Evolutionary conservation across 192 early-diverging fungal species (phyloP).

Genomic region (Haplosporangium gracile): DNA sequence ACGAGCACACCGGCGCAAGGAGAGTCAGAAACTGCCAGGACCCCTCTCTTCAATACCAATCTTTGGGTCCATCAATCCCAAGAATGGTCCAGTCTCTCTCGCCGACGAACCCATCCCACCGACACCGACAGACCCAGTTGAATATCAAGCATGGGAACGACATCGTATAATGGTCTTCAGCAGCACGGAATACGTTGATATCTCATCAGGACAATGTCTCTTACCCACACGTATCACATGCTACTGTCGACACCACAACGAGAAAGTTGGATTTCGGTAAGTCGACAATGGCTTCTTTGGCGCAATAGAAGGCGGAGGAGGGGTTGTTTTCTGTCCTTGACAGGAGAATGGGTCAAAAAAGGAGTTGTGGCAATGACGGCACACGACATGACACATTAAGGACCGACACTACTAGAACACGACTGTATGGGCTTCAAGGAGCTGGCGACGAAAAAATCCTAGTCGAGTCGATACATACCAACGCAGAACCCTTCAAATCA

Average conservation of each 20-base stretch:
- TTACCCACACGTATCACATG: slow-evolving; percentile 89
- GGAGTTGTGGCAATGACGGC: background rate
- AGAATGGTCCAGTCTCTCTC: slow-evolving; percentile 17
- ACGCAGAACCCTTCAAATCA: background rate
- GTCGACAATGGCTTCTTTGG: background rate
- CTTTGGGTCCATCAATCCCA: slow-evolving; percentile 45
- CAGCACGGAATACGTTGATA: slow-evolving; percentile 49
- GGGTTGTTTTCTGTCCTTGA: background rate
- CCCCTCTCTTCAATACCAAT: slow-evolving; percentile 44
- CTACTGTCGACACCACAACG: slow-evolving; percentile 74
- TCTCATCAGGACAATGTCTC: slow-evolving; percentile 62
- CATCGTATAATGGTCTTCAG: slow-evolving; percentile 53
- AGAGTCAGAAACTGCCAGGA: slow-evolving; percentile 46
- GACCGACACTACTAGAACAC: too few species aligned
- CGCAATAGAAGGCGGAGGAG: background rate
- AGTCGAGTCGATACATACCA: background rate
- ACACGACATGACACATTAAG: background rate
- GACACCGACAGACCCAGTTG: slow-evolving; percentile 46
- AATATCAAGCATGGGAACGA: slow-evolving; percentile 49
- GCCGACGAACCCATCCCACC: slow-evolving; percentile 41
- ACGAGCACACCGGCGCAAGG: slow-evolving; percentile 50
- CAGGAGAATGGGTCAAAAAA: background rate
- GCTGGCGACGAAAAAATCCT: background rate
- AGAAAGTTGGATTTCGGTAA: slow-evolving; percentile 56
- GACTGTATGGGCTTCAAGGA: background rate